A percentile compares a stretch with the other conserved stretches of the same genome.
Evolutionary conservation across 176 grass and related monocot genomes (phyloP).

Genomic region (Luzula sylvatica): DNA sequence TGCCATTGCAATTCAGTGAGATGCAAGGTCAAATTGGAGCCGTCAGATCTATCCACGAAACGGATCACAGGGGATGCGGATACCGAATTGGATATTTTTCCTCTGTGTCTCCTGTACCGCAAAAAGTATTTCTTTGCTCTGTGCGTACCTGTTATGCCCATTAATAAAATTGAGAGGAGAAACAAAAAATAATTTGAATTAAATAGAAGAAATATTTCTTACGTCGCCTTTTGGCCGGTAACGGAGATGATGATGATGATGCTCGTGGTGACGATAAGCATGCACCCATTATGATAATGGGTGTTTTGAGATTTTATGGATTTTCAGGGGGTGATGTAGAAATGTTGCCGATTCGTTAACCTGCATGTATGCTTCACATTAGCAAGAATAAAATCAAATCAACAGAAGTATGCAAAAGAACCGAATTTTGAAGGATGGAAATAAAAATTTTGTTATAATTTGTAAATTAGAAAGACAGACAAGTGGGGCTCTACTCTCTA

Average conservation of each 20-base stretch:
- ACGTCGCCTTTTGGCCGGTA: slow-evolving; percentile 2
- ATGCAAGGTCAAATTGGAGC: slow-evolving; percentile 67
- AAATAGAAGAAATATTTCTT: neutral
- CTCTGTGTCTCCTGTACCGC: slow-evolving; percentile 33
- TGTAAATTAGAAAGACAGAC: neutral
- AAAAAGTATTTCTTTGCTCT: slow-evolving; percentile 13
- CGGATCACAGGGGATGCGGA: slow-evolving; percentile 36
- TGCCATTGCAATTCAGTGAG: slow-evolving; percentile 87
- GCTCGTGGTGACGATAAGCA: slow-evolving; percentile 11
- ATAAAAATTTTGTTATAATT: slow-evolving; percentile 3
- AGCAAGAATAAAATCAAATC: neutral
- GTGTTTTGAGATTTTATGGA: neutral
- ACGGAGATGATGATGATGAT: neutral
- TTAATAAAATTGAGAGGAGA: neutral
- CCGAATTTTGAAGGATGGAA: neutral
- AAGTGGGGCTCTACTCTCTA: slow-evolving; percentile 23
- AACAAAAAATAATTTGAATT: too few species aligned
- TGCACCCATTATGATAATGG: slow-evolving; percentile 12
- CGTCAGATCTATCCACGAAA: slow-evolving; percentile 34
- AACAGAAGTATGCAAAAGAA: neutral
- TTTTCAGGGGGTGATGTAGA: neutral
- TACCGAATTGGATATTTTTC: slow-evolving; percentile 55
- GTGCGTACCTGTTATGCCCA: too few species aligned
- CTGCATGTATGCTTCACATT: neutral
- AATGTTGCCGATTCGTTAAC: neutral